These are phyloP conservation scores for Sporisorium reilianum DNA, from an alignment of 1,284 basidiomycete species.

Conservation along the genomic window DNA sequence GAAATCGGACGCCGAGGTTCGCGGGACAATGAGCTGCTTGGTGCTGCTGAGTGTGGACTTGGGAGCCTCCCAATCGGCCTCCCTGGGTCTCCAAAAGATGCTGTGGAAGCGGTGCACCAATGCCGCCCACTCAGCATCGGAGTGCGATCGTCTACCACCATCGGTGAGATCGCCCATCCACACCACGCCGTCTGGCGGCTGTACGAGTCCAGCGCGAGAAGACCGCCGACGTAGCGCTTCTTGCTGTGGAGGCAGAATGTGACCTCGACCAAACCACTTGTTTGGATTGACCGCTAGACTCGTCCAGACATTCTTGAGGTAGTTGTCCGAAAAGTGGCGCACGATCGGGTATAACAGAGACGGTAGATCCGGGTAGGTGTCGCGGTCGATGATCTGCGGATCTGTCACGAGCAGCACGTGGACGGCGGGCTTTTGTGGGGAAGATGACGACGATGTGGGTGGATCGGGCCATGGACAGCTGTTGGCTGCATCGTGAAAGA, in stretches of 20 bases:
- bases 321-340: constrained; percentile 48
- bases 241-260: constrained; percentile 16
- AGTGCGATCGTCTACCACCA: constrained; percentile 36
- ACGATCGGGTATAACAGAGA: constrained; percentile 31
- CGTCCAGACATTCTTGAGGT: constrained; percentile 49
- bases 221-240: constrained; percentile 1
- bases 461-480: constrained; percentile 33
- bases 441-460: constrained; percentile 15
- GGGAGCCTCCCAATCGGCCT: constrained; percentile 34
- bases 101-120: constrained; percentile 36
- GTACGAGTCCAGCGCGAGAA: constrained; percentile 11
- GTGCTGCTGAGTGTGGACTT: constrained; percentile 23
- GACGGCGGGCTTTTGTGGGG: constrained; percentile 11
- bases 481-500: constrained; percentile 42
- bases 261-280: constrained; percentile 33
- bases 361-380: constrained; percentile 39
- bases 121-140: constrained; percentile 25
- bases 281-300: constrained; percentile 41
- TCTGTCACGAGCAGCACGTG: constrained; percentile 46
- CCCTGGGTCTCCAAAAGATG: constrained; percentile 39
- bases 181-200: constrained; percentile 46
- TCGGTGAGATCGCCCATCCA: constrained; percentile 59
- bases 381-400: constrained; percentile 49
- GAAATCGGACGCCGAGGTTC: constrained; percentile 23
- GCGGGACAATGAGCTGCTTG: constrained; percentile 26